Conservation (phyloP, 306 rosid species). For the Corylus heterophylla region DNA sequence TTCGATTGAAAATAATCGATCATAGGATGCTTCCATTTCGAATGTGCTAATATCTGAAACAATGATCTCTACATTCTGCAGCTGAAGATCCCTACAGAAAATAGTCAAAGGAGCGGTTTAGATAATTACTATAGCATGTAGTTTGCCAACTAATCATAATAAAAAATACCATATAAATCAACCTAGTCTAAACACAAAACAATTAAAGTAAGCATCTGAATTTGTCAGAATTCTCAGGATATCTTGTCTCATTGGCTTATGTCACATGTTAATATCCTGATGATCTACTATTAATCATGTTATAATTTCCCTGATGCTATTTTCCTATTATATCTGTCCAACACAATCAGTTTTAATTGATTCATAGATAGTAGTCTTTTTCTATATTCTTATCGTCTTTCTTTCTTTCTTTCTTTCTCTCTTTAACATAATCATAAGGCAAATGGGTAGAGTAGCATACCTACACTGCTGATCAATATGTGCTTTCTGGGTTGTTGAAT, state of each 20-base stretch:
- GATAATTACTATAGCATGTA: constrained; percentile 10
- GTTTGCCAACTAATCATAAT: constrained; percentile 13
- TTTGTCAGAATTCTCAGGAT: neutral
- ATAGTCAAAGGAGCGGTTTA: constrained; percentile 9
- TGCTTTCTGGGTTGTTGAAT: constrained; percentile 77
- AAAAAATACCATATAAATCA: neutral
- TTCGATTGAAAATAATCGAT: constrained; percentile 77
- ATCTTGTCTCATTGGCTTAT: too few relatives aligned
- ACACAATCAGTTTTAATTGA: too few relatives aligned
- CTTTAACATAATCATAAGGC: neutral
- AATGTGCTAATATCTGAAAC: constrained; percentile 76
- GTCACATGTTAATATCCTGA: too few relatives aligned
- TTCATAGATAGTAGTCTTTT: too few relatives aligned
- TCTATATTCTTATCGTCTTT: too few relatives aligned
- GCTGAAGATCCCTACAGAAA: constrained; percentile 55
- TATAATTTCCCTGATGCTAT: too few relatives aligned
- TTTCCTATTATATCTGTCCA: too few relatives aligned
- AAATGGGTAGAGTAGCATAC: constrained; percentile 34
- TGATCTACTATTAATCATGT: too few relatives aligned
- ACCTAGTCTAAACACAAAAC: neutral
- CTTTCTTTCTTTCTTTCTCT: too few relatives aligned
- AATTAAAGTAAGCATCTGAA: neutral
- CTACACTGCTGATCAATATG: constrained; percentile 57
- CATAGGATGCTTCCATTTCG: constrained; percentile 81
- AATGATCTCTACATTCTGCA: constrained; percentile 69